These are phyloP conservation scores for Sporothrix protearum DNA, from an alignment of 2,329 filamentous ascomycete genomes.

Conservation along the genomic window DNA sequence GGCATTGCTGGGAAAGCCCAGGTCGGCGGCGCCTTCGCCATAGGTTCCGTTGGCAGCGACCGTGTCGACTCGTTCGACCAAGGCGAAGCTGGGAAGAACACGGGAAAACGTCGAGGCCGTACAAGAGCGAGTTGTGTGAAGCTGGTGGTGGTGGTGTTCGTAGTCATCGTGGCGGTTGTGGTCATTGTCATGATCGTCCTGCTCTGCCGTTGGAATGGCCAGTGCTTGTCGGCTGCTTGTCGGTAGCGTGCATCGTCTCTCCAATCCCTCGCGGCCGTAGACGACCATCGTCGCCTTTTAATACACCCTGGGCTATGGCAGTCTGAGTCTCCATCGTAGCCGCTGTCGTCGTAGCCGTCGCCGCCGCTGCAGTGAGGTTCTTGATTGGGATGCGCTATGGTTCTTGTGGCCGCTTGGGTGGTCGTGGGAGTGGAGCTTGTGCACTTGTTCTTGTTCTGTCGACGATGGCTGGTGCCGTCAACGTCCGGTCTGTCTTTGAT, in stretches of 20 bases:
- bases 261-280: no score
- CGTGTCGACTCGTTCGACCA: conserved; percentile 36
- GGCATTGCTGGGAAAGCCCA: conserved; percentile 37
- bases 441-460: background rate
- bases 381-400: background rate
- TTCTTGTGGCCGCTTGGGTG: background rate
- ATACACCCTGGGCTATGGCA: background rate
- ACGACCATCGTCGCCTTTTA: conserved; percentile 2
- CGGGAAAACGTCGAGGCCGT: conserved; percentile 15
- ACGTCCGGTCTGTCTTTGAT: background rate
- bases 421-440: background rate
- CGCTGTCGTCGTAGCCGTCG: background rate
- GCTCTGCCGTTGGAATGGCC: background rate
- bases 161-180: background rate
- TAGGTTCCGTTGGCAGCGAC: conserved; percentile 36
- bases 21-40: conserved; percentile 38
- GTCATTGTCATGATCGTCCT: background rate
- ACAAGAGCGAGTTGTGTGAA: conserved; percentile 11
- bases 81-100: conserved; percentile 31
- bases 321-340: background rate
- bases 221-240: background rate
- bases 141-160: background rate
- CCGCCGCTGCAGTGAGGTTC: background rate
- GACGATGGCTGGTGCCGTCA: background rate
- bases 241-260: background rate